Base-by-base conservation (phyloP, 352 stramenopile genomes). In the Phytophthora colocasiae region DNA sequence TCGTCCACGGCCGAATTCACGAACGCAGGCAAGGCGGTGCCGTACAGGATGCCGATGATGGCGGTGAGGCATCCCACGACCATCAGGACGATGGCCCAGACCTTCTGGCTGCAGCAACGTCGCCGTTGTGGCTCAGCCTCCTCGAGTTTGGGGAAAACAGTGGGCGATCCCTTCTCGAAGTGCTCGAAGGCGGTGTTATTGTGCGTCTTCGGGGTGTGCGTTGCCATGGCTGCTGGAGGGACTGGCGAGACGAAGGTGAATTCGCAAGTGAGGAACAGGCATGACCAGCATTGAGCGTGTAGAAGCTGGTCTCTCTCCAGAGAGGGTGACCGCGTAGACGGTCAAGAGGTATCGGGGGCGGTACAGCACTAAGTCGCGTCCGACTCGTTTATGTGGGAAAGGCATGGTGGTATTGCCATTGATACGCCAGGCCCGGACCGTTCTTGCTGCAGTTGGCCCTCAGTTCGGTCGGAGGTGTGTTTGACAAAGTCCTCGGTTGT, bases 1-100 rank as follows among this genome's bases (percentile, higher is more conserved):
- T 73, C 69, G 24, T 71, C 51, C 6, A 89, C 66, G n/a, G 78
- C 78, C 34, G 66, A 65, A 31, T 86, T 77, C 29, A 92, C 66
- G 66, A 87, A 81, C 9, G 66, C 56, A 0, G 85, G 81, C 32
- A 93, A 17, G 38, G 73, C 80, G 31, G 75, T 70, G 66, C 80
- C 75, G 63, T 85, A 90, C 22, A 87, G 60, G 43, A 92, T 78
- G 26, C 63, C 71, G n/a, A 78, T 19, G 40, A 89, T 51, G 15
- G 84, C 48, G 8, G 85, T 65, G 14, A 86, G 44, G 24, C 34
- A 69, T 22, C 75, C 83, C 36, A 80, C 38, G 27, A 50, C 55
- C 41, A 87, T 74, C 26, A 83, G 61, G 15, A 64, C 27, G 32
- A 75, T 71, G 58, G 69, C 72, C 51, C 51, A 71, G 29, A 66